Evolutionary conservation across 1,284 basidiomycete species (phyloP), one percentile per base, ranked within the genome.

Genomic region (Trichosporon coremiiforme): DNA sequence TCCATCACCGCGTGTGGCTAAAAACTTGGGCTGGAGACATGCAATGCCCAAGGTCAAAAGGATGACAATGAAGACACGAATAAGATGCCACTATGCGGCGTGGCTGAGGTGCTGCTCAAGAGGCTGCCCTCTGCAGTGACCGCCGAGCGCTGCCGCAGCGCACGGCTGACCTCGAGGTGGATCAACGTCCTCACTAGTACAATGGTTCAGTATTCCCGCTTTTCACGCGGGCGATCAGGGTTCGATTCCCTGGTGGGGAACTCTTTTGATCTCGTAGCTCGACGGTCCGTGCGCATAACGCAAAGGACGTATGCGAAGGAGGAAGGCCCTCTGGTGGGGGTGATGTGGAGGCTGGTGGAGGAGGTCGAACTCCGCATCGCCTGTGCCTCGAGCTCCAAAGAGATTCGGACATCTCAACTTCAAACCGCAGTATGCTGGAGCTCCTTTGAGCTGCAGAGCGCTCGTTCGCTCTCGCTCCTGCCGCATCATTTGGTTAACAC

Each of bases 161-260:
- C 20, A 5, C 7, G 2, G 5, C 47, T 25, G 4, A 5, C 20
- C 20, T 53, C 10, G 20, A 53, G 41, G 50, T 53, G 50, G 50
- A 20, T 53, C 20, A 4, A 25, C 22, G 20, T 53, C 50, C 50
- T 53, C 50, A 53, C 50, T 53, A 53, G 62, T 64, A 64, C 36
- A 64, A 64, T 38, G 62, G 62, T 64, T 64, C 50, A 64, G 62
- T 64, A 64, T 64, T 22, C 62, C 62, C 36, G 62, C 62, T 36
- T 64, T 64, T 64, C 62, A 64, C 64, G 64, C 64, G 45, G 64
- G 64, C 45, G 64, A 50, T 65, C 64, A 50, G 64, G 64, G 64
- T 65, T 65, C 64, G 45, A 65, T 65, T 65, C 64, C 64, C 64
- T 50, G 64, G 41, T 31, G 41, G 64, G 47, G 64, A 65, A 65